A percentile compares a stretch with the other conserved stretches of the same genome.
These are phyloP conservation scores for Tricholoma terreum DNA, from an alignment of 768 basidiomycete species.

Conservation along the genomic window DNA sequence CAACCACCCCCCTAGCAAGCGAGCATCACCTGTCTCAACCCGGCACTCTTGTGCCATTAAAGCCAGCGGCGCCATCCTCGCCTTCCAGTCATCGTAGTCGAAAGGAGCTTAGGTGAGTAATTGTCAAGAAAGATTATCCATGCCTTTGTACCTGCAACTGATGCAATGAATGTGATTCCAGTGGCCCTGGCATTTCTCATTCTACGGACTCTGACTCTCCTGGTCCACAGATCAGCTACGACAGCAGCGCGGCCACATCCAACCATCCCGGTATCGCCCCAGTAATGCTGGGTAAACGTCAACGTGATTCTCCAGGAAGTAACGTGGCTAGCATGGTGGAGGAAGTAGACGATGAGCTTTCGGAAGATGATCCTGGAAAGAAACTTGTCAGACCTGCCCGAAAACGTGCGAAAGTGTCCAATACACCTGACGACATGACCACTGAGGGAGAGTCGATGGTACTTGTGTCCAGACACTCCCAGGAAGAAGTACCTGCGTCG, in stretches of 20 bases:
- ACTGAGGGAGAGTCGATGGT: not conserved
- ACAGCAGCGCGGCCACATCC: constrained; percentile 8
- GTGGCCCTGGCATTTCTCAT: constrained; percentile 21
- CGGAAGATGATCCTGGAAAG: constrained; percentile 37
- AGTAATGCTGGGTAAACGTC: constrained; percentile 63
- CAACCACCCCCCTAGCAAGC: constrained; percentile 14
- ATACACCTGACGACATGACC: constrained; percentile 11
- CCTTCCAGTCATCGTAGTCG: not conserved
- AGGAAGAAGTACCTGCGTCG: constrained; percentile 16
- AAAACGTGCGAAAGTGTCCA: constrained; percentile 48
- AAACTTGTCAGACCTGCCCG: constrained; percentile 43
- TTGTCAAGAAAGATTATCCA: not conserved
- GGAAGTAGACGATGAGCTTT: constrained; percentile 34
- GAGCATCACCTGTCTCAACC: constrained; percentile 13
- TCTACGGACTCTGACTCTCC: not conserved
- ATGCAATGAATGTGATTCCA: not conserved
- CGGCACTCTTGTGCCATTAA: not conserved
- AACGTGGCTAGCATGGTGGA: constrained; percentile 32
- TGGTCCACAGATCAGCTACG: not conserved
- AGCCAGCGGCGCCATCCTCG: not conserved
- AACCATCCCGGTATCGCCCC: constrained; percentile 41
- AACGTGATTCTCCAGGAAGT: constrained; percentile 48
- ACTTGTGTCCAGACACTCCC: not conserved
- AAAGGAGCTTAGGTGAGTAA: constrained; percentile 5
- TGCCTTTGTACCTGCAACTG: not conserved